Evolutionary conservation across 805 yeast genomes (phyloP), one percentile per base, ranked within the genome.

Genomic region (Kuraishia hungarica): DNA sequence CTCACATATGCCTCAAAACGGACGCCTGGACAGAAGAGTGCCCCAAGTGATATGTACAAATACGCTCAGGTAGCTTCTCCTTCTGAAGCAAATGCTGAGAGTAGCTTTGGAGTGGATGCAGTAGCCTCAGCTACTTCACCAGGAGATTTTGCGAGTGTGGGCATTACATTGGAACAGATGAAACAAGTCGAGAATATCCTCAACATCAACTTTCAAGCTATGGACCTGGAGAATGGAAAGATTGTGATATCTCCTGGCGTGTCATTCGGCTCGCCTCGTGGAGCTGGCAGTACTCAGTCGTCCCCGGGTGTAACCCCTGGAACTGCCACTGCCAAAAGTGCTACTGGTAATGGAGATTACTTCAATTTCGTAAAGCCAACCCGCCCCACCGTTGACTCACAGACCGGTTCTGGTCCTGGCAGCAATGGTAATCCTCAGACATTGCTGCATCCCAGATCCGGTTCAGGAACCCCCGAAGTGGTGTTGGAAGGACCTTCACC

Each of bases 281-380:
- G 54, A 19, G 13, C 54, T 53, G 13, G 20, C 49, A 20, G 57
- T 57, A 17, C 52, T 19, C 51, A 50, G 21, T 39, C 52, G 22
- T 23, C 51, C 3, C 43, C 43, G 17, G 43, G 43, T 35, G n/a
- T 35, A 35, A 7, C 3, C 13, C 17, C 20, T 15, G 26, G 24
- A 7, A 15, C 29, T n/a, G 53, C 28, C 13, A 55, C 11, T 19
- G n/a, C 54, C n/a, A 48, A 54, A 20, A 52, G 53, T 39, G 22
- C 39, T 21, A 51, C n/a, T n/a, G 46, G 53, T 48, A 28, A 19
- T 51, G 39, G 52, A 55, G 39, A 48, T 50, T 47, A 20, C 43
- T 26, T 50, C 58, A 20, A 57, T 58, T 10, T 55, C 57, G 6
- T 56, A 62, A 51, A 61, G 59, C 19, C 57, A 10, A 35, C 43